A percentile compares a stretch with the other conserved stretches of the same genome.
These are phyloP conservation scores for Cokeromyces recurvatus DNA, from an alignment of 371 early-diverging fungal species.

Conservation along the genomic window DNA sequence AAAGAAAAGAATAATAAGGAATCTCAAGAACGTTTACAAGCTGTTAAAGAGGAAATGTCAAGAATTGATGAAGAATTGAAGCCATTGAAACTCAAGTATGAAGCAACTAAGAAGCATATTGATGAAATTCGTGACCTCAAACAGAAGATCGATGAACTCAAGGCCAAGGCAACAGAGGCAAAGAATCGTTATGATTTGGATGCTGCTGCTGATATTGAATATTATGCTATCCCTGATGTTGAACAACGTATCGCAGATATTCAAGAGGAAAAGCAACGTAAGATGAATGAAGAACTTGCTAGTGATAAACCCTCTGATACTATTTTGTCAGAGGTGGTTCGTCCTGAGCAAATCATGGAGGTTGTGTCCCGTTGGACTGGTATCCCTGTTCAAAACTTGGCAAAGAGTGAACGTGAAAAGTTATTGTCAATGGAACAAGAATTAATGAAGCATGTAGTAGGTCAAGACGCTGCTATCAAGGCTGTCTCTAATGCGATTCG, in stretches of 20 bases:
- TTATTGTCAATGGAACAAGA: constrained; percentile 77
- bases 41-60: constrained; percentile 82
- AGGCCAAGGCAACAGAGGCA: constrained; percentile 82
- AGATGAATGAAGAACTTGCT: constrained; percentile 52
- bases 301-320: constrained; percentile 35
- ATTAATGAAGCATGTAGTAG: constrained; percentile 72
- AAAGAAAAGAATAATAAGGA: constrained; percentile 87
- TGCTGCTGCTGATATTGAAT: constrained; percentile 80
- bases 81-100: constrained; percentile 85
- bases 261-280: constrained; percentile 48
- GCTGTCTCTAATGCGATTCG: constrained; percentile 73
- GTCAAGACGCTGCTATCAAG: constrained; percentile 80
- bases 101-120: constrained; percentile 76
- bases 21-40: constrained; percentile 71
- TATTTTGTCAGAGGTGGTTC: constrained; percentile 78
- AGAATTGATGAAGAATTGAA: constrained; percentile 78
- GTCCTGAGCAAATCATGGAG: constrained; percentile 81
- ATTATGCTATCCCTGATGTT: constrained; percentile 86
- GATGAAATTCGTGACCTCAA: constrained; percentile 85
- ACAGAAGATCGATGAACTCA: constrained; percentile 84
- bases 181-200: constrained; percentile 73
- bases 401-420: constrained; percentile 77
- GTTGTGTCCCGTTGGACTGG: constrained; percentile 89
- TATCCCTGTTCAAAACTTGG: constrained; percentile 80
- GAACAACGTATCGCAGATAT: constrained; percentile 58